Evolutionary conservation across 140 eudicot genomes (phyloP), one percentile per base, ranked within the genome.

Genomic region (Stevia rebaudiana): DNA sequence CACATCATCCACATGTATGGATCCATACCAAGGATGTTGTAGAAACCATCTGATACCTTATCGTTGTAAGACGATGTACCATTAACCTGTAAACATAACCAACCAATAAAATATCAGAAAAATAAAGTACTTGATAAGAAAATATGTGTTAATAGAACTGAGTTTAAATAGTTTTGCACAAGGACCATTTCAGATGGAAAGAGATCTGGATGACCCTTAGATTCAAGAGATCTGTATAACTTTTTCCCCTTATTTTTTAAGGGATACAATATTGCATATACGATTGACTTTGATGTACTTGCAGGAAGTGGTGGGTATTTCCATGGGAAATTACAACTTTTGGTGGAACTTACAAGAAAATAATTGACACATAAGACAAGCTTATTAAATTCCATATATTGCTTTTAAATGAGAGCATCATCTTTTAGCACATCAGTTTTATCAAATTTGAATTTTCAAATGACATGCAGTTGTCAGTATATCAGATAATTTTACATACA

Each of bases 1-100:
- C 98, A 92, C 86, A 88, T 73, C 56, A 69, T 58, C 98, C 98
- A 92, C 69, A 92, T 66, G 47, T 83, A 81, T 12, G 98, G 98
- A 76, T 92, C 82, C 95, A 92, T 87, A 62, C 98, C 98, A 18
- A 82, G 60, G 51, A 92, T 88, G 78, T 79, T 84, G 48, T 92
- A 92, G 72, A 92, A 92, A 23, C 98, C 98, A 61, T 92, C 98
- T 8, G 96, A 77, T 70, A 92, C 80, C 79, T 79, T 87, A 71
- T 92, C 98, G 47, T 74, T 69, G 55, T 92, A 92, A 25, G 98
- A 87, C 73, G 88, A 72, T 48, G 86, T 81, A 24, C 98, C 98
- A 63, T 69, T 92, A 42, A 83, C 96, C 98, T 92, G 95, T 10
- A 51, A 18, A 36, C 41, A 36, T 36, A 36, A 11, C 8, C 8